Base-by-base conservation (phyloP, 345 rosid species). In the Euphorbia peplus region DNA sequence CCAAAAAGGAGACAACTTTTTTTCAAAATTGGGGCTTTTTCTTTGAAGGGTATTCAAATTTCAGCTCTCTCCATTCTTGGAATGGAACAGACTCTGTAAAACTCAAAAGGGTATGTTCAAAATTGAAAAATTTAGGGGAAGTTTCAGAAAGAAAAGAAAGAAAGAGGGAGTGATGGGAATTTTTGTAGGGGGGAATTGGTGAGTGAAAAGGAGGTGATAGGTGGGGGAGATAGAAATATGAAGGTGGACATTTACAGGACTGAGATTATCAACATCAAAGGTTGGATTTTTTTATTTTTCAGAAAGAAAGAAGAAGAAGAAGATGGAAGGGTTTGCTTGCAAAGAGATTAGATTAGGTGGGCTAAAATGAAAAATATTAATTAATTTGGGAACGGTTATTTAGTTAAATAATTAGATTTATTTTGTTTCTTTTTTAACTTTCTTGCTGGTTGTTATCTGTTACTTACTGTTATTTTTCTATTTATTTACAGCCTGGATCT, bases 201-300 rank as follows among this genome's bases (percentile, higher is more conserved):
- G n/a, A n/a, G n/a, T n/a, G n/a, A n/a, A n/a, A n/a, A n/a, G n/a
- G n/a, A n/a, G n/a, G n/a, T n/a, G 39, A 61, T 50, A 60, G 32
- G 70, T 67, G 72, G 51, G 26, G 51, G 69, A 66, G 68, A 63
- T 25, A 35, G 54, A 24, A 25, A 3, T 8, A 67, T 52, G 73
- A 67, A 65, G 67, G 71, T 67, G 60, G 63, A 73, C 61, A 63
- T 67, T 48, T 59, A 35, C 30, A 44, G 54, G 73, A 67, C 68
- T 22, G 74, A 72, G 70, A 39, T 57, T 76, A 79, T 73, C 53
- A 73, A 28, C 39, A 80, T 83, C 82, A 29, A 70, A 64, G 54
- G 7, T 9, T 4, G 69, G 80, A 76, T 68, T 70, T n/a, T n/a
- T n/a, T n/a, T n/a, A n/a, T 64, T 39, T 18, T 39, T 55, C 61